Percentiles rank a stretch among this genome's conserved stretches.
Evolutionary conservation across 179 eudicot species (phyloP).

Genomic region (Spinacia oleracea): DNA sequence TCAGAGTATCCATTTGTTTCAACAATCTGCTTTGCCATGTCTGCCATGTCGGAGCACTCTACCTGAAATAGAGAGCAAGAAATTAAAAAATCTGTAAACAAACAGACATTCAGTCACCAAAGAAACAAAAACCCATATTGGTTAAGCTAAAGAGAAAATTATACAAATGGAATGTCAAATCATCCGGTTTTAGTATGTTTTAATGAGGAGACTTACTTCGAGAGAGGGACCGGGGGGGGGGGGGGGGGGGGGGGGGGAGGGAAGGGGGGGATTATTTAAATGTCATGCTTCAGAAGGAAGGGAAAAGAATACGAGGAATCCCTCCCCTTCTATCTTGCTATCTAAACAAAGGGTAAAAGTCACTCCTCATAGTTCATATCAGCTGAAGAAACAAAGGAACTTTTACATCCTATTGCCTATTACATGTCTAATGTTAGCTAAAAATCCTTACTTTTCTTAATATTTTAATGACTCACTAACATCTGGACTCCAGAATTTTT

Average conservation of each 20-base stretch:
- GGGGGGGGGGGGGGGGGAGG: no score
- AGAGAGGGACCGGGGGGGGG: not conserved
- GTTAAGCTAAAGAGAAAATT: not conserved
- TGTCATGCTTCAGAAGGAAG: not conserved
- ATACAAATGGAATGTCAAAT: not conserved
- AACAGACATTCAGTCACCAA: not conserved
- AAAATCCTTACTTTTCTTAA: not conserved
- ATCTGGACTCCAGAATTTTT: not conserved
- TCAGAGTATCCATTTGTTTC: conserved; percentile 70
- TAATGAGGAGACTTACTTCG: not conserved
- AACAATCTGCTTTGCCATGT: conserved; percentile 87
- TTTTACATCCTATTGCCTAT: not conserved
- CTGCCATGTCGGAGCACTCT: conserved; percentile 97
- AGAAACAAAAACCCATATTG: not conserved
- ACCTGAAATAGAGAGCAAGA: conserved; percentile 49
- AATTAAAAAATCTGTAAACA: not conserved
- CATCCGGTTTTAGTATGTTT: not conserved
- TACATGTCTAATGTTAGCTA: not conserved
- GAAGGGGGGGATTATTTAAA: not conserved
- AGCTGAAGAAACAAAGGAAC: not conserved
- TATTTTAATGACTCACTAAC: not conserved
- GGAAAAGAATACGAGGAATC: not conserved
- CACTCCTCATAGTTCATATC: not conserved
- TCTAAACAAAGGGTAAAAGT: no score
- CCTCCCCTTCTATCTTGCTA: no score